Evolutionary conservation across 371 early-diverging fungal genomes (phyloP), one percentile per base, ranked within the genome.

Genomic region (Apophysomyces variabilis): DNA sequence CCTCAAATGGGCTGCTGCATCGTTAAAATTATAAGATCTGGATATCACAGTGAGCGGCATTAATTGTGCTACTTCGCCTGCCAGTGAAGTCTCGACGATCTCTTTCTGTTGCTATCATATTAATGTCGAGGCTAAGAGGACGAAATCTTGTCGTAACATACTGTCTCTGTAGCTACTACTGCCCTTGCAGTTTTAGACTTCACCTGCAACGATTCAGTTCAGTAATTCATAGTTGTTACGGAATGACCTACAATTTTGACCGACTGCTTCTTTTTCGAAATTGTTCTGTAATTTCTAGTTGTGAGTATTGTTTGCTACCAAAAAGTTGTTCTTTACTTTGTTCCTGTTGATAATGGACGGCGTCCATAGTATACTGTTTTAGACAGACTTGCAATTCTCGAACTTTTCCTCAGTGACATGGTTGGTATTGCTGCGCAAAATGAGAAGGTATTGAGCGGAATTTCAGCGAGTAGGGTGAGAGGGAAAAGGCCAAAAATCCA

Each of bases 1-100:
- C 39, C 65, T 71, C 7, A 80, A 57, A 64, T 80, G 74, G 11
- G 44, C 56, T 7, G 70, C 47, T 13, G 80, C 80, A 2, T 75
- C 44, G 18, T 64, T 60, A 7, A 66, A 60, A 12, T 65, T 57
- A 38, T 65, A 69, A 14, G 18, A 35, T 14, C 61, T 56, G 26
- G 63, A 63, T 13, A 63, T 12, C 35, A 56, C 39, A 9, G 54
- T 21, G 7, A 16, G 47, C 16, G 18, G 47, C 16, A 47, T 7
- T 47, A 21, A 3, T 47, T 11, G 47, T n/a, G 47, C 7, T 41
- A 41, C 13, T 41, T 5, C 41, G 41, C 41, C 41, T 16, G 54
- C 21, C 21, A 50, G 5, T 21, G n/a, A 26, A 7, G 21, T 26
- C 11, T 16, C 1, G 21, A 21, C 21, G 7, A 9, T 26, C 54